Base-by-base conservation (phyloP, 129 eudicot species). In the Lactuca sativa region DNA sequence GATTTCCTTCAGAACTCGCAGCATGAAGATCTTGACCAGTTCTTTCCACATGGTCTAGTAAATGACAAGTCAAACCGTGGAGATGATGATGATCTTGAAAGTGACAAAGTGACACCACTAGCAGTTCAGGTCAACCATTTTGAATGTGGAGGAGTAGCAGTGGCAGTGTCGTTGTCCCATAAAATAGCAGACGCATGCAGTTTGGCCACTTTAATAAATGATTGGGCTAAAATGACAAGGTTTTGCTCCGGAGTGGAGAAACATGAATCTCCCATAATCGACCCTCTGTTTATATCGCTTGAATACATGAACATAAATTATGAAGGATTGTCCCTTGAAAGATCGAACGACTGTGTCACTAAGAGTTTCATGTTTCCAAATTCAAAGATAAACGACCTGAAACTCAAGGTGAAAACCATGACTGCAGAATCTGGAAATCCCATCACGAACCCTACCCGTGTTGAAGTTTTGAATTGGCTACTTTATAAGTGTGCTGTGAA, bases 81-180 rank as follows among this genome's bases (percentile, higher is more conserved):
- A 15, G n/a, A 53, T 15, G 7, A 53, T 15, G 7, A 53, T 53
- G 21, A 16, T 14, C 18, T 53, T n/a, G 3, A 51, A 51, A 47
- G 52, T 3, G 18, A 41, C 16, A 25, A 17, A 2, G 47, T 30
- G 9, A 64, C 9, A 4, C 40, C 55, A 40, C 11, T 65, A 3
- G 70, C 55, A 9, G 70, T 65, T 65, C 70, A 65, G 56, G 56
- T 65, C 34, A 65, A 9, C 4, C 9, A 43, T 8, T 65, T 65
- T 47, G 36, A 8, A 43, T 65, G 70, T 7, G 70, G 70, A 1
- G 70, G 70, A 12, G 9, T 65, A n/a, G 70, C 70, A 2, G 17
- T 65, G 16, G 56, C 70, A 9, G 70, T 65, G 14, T 65, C 56
- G 12, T 15, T 65, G 56, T 65, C 70, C 6, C 70, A 65, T 9